Evolutionary conservation across 345 rosid genomes (phyloP).

Genomic region (Hirschfeldia incana): DNA sequence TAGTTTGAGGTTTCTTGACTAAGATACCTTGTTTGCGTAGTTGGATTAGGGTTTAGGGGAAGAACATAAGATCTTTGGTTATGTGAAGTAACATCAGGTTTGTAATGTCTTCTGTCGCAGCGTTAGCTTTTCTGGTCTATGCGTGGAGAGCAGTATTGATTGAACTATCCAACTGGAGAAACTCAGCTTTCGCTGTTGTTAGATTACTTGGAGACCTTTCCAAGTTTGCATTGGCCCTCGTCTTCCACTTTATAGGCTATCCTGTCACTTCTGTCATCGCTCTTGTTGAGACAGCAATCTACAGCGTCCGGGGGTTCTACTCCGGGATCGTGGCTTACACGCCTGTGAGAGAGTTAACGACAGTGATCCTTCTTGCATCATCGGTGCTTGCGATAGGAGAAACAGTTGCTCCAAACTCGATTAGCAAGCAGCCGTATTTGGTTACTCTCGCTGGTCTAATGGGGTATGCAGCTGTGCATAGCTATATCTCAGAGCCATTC

Average conservation of each 20-base stretch:
- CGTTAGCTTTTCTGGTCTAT: constrained; percentile 69
- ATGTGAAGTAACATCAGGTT: neutral
- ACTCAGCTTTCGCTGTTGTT: constrained; percentile 42
- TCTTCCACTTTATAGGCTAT: constrained; percentile 78
- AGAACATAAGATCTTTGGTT: neutral
- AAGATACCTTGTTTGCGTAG: neutral
- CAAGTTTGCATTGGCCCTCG: constrained; percentile 61
- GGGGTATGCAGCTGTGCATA: constrained; percentile 73
- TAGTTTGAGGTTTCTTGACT: neutral
- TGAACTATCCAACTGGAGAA: constrained; percentile 76
- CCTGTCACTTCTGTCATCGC: constrained; percentile 61
- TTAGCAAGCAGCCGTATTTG: constrained; percentile 60
- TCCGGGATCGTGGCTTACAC: constrained; percentile 68
- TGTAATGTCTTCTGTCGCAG: constrained; percentile 44
- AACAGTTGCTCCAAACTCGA: constrained; percentile 64
- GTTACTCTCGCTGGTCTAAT: constrained; percentile 67
- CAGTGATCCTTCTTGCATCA: constrained; percentile 66
- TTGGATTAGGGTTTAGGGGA: neutral
- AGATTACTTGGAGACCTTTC: constrained; percentile 60
- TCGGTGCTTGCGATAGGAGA: constrained; percentile 79
- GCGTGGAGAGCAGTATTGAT: constrained; percentile 87
- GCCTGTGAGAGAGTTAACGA: constrained; percentile 64
- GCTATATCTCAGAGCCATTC: constrained; percentile 74
- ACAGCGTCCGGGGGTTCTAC: constrained; percentile 64
- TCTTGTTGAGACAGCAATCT: constrained; percentile 56